Evolutionary conservation across 2,329 filamentous ascomycete genomes (phyloP), one percentile per base, ranked within the genome.

Genomic region (Pseudopyricularia javanii): DNA sequence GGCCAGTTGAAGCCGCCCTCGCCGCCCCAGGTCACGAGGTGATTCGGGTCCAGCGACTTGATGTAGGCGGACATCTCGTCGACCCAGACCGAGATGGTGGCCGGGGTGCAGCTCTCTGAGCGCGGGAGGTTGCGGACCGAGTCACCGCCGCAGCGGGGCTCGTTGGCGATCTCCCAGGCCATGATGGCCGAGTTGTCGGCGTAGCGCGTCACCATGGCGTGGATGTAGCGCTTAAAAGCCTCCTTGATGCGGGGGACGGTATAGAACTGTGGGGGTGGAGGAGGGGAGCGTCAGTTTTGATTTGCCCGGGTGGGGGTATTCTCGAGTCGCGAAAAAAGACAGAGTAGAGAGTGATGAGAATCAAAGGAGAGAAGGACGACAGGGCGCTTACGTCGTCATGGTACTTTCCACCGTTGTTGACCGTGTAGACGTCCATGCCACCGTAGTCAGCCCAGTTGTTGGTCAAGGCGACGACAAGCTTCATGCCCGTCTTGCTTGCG

Each of bases 21-120:
- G 58, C 74, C 78, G 53, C 82, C 81, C 80, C 80, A 85, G 62
- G 85, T 80, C 58, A 85, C 74, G 64, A 77, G 83, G 59, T 73
- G 71, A 59, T 69, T 65, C 47, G 60, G 54, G 47, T 63, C 60
- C 33, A 63, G 60, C 40, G 56, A 59, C 58, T 63, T 65, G 53
- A 57, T 53, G 43, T 45, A 47, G 37, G 50, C 32, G 24, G 37
- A 33, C 37, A 52, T 47, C 50, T 52, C 50, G 40, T 52, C 40
- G 50, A 43, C 33, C 50, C 50, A 52, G 5, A 17, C 40, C 15
- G 50, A 33, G 50, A 52, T 43, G 6, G 20, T 17, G 50, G 26
- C 50, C 2, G 50, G 50, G 7, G 40, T 52, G 50, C 50, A 52
- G 20, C 20, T 7, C 28, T 28, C 11, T 3, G 22, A 22, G 28